These are phyloP conservation scores for Fusarium coicis DNA, from an alignment of 2,329 filamentous ascomycete genomes.

Conservation along the genomic window DNA sequence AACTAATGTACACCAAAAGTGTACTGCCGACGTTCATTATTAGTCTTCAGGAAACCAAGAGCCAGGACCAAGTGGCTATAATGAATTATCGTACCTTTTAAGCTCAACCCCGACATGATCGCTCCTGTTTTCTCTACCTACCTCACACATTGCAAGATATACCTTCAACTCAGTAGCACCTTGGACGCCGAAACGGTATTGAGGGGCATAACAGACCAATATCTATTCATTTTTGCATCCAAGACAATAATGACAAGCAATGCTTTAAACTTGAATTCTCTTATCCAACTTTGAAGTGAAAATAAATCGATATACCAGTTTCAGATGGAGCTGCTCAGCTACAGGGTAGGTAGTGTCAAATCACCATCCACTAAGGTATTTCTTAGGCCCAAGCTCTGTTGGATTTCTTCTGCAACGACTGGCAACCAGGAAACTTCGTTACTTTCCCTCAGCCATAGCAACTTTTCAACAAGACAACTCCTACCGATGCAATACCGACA, in stretches of 20 bases:
- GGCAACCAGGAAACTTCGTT: background rate
- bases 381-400: constrained; percentile 25
- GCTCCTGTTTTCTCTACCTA: background rate
- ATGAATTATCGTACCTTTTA: background rate
- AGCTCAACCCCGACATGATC: background rate
- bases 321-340: background rate
- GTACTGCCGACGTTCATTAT: background rate
- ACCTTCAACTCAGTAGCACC: background rate
- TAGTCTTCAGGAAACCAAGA: background rate
- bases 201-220: no score
- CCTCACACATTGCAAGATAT: background rate
- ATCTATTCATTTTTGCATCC: background rate
- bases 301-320: background rate
- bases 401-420: constrained; percentile 9
- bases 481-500: background rate
- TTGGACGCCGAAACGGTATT: background rate
- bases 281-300: background rate
- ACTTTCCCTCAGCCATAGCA: background rate
- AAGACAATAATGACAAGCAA: background rate
- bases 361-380: background rate
- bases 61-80: background rate
- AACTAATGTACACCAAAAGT: no score
- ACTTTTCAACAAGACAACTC: background rate
- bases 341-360: constrained; percentile 10
- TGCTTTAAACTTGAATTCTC: background rate